A percentile compares a stretch with the other conserved stretches of the same genome.
These are phyloP conservation scores for Hemisphaericaspora xylofermentans DNA, from an alignment of 1,139 yeast species.

Conservation along the genomic window DNA sequence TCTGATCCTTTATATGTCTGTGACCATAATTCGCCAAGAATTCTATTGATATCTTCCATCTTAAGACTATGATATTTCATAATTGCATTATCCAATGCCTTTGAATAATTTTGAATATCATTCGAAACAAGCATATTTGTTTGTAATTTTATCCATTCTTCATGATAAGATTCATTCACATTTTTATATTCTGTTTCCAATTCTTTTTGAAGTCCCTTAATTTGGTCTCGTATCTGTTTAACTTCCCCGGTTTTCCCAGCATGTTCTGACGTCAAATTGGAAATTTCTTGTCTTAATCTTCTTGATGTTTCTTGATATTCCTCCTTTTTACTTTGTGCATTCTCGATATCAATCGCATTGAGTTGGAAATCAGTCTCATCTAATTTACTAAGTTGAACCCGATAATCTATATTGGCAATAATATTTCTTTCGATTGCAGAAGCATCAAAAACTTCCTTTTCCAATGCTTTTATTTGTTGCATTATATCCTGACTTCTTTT, in stretches of 20 bases:
- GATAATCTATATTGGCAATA: conserved; percentile 40
- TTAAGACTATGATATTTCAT: conserved; percentile 90
- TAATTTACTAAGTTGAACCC: conserved; percentile 30
- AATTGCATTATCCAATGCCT: conserved; percentile 87
- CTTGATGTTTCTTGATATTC: conserved; percentile 62
- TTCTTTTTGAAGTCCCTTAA: conserved; percentile 54
- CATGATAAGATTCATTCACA: conserved; percentile 61
- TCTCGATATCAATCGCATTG: conserved; percentile 40
- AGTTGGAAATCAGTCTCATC: conserved; percentile 29
- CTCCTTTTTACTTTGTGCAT: conserved; percentile 66
- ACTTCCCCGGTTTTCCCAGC: conserved; percentile 85
- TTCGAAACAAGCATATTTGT: conserved; percentile 78
- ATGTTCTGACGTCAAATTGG: conserved; percentile 61
- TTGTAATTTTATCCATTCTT: conserved; percentile 75
- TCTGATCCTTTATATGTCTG: conserved; percentile 94
- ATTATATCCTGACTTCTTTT: conserved; percentile 25
- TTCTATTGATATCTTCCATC: conserved; percentile 89
- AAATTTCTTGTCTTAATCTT: conserved; percentile 52
- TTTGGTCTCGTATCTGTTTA: conserved; percentile 77
- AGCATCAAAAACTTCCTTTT: conserved; percentile 35
- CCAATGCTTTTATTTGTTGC: conserved; percentile 21
- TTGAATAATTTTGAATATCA: conserved; percentile 79
- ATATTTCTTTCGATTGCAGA: conserved; percentile 37
- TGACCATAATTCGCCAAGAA: conserved; percentile 89
- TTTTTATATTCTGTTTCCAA: conserved; percentile 68